Conservation (phyloP, 306 rosid species). For the Vigna hirtella region DNA sequence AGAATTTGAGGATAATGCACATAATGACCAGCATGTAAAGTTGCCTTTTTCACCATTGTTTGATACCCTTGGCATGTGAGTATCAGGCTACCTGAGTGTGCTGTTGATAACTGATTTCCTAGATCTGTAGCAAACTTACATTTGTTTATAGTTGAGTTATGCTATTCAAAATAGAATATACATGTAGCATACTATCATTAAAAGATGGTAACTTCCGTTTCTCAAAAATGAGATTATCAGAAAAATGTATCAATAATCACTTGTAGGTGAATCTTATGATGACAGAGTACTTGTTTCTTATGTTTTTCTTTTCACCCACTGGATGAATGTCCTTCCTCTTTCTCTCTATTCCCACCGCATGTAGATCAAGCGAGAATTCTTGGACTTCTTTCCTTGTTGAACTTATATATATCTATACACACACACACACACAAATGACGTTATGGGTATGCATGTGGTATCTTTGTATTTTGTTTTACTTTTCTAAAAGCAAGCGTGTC, state of each 20-base stretch:
- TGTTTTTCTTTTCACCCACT: conserved; percentile 1
- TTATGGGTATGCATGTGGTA: conserved; percentile 1
- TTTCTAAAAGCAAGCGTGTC: neutral
- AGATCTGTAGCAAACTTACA: conserved; percentile 4
- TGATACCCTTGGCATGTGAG: conserved; percentile 79
- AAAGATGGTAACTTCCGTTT: neutral
- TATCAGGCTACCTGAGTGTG: conserved; percentile 17
- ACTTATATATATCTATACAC: neutral
- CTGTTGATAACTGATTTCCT: conserved; percentile 8
- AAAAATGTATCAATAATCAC: conserved; percentile 16
- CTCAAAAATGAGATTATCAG: neutral
- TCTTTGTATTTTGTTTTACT: neutral
- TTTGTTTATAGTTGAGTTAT: neutral
- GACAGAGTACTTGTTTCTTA: neutral
- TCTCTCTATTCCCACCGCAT: neutral
- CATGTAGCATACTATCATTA: neutral
- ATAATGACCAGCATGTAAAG: conserved; percentile 66
- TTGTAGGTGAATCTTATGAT: conserved; percentile 12
- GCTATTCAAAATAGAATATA: conserved; percentile 1
- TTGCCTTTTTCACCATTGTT: conserved; percentile 77
- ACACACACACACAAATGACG: neutral
- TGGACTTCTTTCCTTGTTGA: conserved; percentile 6
- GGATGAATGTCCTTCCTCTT: conserved; percentile 4
- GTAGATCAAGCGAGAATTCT: conserved; percentile 25
- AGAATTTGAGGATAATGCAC: conserved; percentile 64